Percentiles rank a stretch among this genome's conserved stretches.
Evolutionary conservation across 305 asterid genomes (phyloP).

Genomic region (Fraxinus latifolia): DNA sequence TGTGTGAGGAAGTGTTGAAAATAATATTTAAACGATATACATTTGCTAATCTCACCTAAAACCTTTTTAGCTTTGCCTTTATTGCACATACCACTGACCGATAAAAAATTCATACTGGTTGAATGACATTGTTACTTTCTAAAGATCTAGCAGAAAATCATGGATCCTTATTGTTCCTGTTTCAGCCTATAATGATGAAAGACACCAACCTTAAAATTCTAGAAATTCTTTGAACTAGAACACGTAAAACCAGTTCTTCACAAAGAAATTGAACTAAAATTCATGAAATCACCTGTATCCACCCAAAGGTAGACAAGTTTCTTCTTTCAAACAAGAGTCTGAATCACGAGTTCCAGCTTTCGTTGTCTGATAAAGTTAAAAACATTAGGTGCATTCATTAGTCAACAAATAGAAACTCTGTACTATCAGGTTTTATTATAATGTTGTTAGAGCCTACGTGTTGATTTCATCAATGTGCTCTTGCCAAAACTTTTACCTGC

Average conservation of each 20-base stretch:
- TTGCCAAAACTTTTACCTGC: slow-evolving; percentile 61
- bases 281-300: slow-evolving; percentile 81
- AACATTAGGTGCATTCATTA: slow-evolving; percentile 17
- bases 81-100: not conserved
- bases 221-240: not conserved
- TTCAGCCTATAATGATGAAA: not conserved
- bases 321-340: slow-evolving; percentile 77
- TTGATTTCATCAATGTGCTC: not conserved
- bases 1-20: not conserved
- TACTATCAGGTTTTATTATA: slow-evolving; percentile 9
- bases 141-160: not conserved
- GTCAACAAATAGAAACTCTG: slow-evolving; percentile 18
- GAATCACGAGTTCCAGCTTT: slow-evolving; percentile 89
- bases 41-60: not conserved
- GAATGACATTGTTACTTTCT: not conserved
- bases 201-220: not conserved
- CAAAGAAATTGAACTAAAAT: slow-evolving; percentile 14
- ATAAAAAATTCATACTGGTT: not conserved
- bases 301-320: slow-evolving; percentile 89
- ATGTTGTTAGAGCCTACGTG: not conserved
- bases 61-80: not conserved
- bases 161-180: not conserved
- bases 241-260: not conserved
- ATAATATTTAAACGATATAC: not conserved
- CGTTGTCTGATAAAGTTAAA: slow-evolving; percentile 57